Evolutionary conservation across 176 grass and related monocot genomes (phyloP).

Genomic region (Rhynchospora pubera): DNA sequence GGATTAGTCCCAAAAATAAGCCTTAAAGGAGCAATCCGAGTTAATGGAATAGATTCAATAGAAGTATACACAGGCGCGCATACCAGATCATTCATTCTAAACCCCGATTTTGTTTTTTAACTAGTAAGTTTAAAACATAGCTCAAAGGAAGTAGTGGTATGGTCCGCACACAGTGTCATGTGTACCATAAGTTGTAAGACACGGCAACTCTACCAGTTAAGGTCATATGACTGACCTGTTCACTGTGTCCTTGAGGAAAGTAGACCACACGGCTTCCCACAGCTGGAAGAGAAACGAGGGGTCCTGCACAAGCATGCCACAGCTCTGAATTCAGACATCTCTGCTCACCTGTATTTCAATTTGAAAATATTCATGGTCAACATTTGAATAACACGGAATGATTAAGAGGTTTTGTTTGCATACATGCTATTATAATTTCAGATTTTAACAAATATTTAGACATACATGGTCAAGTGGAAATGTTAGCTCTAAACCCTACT

Average conservation of each 20-base stretch:
- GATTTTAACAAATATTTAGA: not conserved
- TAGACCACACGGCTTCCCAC: conserved; percentile 84
- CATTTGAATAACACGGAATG: not conserved
- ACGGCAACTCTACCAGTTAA: not conserved
- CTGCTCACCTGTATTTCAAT: conserved; percentile 73
- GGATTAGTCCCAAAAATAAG: not conserved
- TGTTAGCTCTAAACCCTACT: not conserved
- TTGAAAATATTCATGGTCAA: not conserved
- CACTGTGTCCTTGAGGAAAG: conserved; percentile 95
- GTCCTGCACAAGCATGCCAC: conserved; percentile 98
- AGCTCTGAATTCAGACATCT: conserved; percentile 95
- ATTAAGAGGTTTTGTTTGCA: not conserved
- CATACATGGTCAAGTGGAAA: not conserved
- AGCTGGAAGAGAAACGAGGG: conserved; percentile 81
- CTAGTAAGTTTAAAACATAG: not conserved
- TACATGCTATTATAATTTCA: not conserved
- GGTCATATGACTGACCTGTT: conserved; percentile 50
- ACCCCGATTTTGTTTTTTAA: not conserved
- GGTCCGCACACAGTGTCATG: not conserved
- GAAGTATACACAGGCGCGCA: not conserved
- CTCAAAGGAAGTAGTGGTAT: not conserved
- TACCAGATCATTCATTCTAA: not conserved
- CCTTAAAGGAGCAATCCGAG: not conserved
- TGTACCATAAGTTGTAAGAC: not conserved
- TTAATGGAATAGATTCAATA: not conserved